Base-by-base conservation (phyloP, 331 rosid species). In the Dryas integrifolia region DNA sequence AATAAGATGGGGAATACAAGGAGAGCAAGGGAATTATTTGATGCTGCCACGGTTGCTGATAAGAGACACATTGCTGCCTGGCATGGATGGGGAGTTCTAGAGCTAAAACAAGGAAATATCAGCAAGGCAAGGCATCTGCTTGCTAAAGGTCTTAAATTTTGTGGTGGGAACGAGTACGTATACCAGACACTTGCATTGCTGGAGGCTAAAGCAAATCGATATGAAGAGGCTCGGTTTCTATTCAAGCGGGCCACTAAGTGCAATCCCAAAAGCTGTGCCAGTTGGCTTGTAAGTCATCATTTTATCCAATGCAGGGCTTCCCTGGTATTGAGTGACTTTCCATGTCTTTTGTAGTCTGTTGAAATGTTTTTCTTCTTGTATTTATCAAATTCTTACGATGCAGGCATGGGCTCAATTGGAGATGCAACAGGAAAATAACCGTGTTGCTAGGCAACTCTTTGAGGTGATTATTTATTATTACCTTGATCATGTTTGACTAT, bases 361-460 rank as follows among this genome's bases (percentile, higher is more conserved):
- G 57, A 74, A 30, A 69, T 53, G 6, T 45, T 18, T 13, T 65
- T 14, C 24, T 67, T 14, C 3, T n/a, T 38, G 59, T 7, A n/a
- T 16, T 38, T 76, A 55, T 68, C 58, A 67, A 38, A 73, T 73
- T 51, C 30, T 47, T 60, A 43, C 72, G 43, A 66, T 58, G 38
- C 68, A 94, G 98, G 95, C 96, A 14, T 94, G 97, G 98, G 97
- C 97, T n/a, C 98, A 91, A 69, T 67, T 89, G 95, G 97, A 94
- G 82, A 84, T 85, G 81, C 97, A 88, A 59, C 96, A 86, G 72
- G 91, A 88, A 82, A 94, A 89, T 69, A 80, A 85, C 45, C 83
- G 64, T 26, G 77, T 82, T 67, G 97, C 98, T 45, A 85, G 96
- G 83, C 70, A 66, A 79, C 85, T 89, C 63, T 94, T 94, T 81